These are phyloP conservation scores for Pseudogymnoascus destructans DNA, from an alignment of 2,329 filamentous ascomycete genomes.

Conservation along the genomic window DNA sequence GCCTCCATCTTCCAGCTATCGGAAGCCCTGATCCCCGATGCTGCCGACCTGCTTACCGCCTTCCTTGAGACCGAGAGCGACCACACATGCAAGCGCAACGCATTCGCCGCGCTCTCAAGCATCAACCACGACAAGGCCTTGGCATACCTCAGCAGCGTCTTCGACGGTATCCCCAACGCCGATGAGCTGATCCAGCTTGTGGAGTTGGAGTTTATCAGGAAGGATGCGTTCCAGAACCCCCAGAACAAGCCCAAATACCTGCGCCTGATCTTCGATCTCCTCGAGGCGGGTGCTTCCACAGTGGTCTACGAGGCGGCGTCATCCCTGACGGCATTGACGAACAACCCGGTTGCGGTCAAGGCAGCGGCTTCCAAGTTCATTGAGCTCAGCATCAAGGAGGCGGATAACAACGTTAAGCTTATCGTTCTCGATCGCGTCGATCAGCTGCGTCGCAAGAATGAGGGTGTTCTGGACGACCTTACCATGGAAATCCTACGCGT, in stretches of 20 bases:
- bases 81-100: constrained; percentile 93
- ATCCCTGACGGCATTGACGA: constrained; percentile 83
- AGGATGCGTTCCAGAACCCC: constrained; percentile 87
- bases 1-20: constrained; percentile 87
- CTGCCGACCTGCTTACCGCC: constrained; percentile 75
- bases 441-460: constrained; percentile 72
- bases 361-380: constrained; percentile 93
- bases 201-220: constrained; percentile 93
- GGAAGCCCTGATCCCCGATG: constrained; percentile 85
- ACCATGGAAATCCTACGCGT: constrained; percentile 96
- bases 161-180: constrained; percentile 86
- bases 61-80: constrained; percentile 90
- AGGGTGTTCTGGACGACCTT: constrained; percentile 82
- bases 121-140: constrained; percentile 92
- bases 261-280: constrained; percentile 86
- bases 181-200: constrained; percentile 89
- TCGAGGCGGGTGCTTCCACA: constrained; percentile 85
- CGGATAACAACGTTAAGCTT: constrained; percentile 98
- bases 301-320: constrained; percentile 97
- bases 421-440: constrained; percentile 94
- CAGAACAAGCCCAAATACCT: constrained; percentile 94
- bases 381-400: constrained; percentile 91
- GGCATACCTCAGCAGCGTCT: constrained; percentile 74
- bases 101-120: constrained; percentile 77
- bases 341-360: constrained; percentile 94